phyloP scores from a whole-genome alignment of 257 asterid genomes.

The Ocimum tenuiflorum region DNA sequence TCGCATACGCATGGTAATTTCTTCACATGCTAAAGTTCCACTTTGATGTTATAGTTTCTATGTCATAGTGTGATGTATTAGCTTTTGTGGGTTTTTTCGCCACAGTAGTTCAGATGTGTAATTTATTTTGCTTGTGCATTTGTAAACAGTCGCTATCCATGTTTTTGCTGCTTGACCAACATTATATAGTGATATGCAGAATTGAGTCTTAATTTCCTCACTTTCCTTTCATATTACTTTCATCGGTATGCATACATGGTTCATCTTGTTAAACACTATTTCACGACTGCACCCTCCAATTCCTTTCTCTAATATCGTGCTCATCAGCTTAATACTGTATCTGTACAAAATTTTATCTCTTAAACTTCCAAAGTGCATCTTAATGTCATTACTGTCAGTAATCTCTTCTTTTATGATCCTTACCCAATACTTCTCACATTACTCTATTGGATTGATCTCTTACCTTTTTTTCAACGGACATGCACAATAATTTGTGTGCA shows the following conservation, averaged over 20 bases:
- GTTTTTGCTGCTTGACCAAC: too few relatives aligned
- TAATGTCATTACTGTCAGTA: neutral
- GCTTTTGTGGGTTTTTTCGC: neutral
- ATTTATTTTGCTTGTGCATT: too few relatives aligned
- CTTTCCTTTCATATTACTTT: too few relatives aligned
- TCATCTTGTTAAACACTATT: too few relatives aligned
- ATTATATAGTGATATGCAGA: too few relatives aligned
- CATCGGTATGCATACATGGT: too few relatives aligned
- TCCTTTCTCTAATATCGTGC: too few relatives aligned
- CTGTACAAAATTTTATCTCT: too few relatives aligned
- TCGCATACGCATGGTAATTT: slow-evolving; percentile 93
- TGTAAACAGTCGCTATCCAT: too few relatives aligned
- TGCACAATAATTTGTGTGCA: neutral
- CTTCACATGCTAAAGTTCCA: slow-evolving; percentile 22
- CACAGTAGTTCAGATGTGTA: neutral
- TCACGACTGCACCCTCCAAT: too few relatives aligned
- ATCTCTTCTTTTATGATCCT: slow-evolving; percentile 2
- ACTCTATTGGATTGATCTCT: neutral
- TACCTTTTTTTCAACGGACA: slow-evolving; percentile 12
- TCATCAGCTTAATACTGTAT: too few relatives aligned
- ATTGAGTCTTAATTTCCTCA: too few relatives aligned
- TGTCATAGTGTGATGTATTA: neutral
- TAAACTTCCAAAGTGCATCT: neutral
- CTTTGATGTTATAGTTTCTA: neutral
- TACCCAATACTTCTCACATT: neutral